These are phyloP conservation scores for Mycena vulgaris DNA, from an alignment of 768 basidiomycete genomes.

Conservation along the genomic window DNA sequence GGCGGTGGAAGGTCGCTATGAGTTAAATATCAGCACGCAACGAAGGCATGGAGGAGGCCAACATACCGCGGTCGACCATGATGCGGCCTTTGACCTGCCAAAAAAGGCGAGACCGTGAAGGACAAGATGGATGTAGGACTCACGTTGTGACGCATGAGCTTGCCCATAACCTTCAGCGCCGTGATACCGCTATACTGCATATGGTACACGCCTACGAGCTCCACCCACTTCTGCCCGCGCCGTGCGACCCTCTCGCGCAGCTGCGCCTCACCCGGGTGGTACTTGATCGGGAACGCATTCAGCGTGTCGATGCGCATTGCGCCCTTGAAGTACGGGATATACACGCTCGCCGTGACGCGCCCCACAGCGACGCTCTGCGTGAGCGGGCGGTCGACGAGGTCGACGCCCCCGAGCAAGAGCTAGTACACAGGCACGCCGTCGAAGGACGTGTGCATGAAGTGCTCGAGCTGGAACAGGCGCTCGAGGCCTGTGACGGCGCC, in stretches of 20 bases:
- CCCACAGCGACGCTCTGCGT: constrained; percentile 57
- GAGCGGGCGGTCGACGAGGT: constrained; percentile 59
- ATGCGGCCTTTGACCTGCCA: constrained; percentile 69
- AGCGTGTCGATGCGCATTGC: constrained; percentile 65
- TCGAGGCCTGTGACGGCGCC: constrained; percentile 70
- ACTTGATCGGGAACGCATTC: constrained; percentile 68
- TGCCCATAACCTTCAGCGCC: constrained; percentile 53
- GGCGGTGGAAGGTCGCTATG: constrained; percentile 64
- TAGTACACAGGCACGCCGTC: constrained; percentile 59
- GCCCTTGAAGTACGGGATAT: constrained; percentile 62
- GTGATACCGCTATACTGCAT: constrained; percentile 71
- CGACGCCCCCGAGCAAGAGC: constrained; percentile 66
- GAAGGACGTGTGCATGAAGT: constrained; percentile 53
- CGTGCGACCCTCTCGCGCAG: constrained; percentile 57
- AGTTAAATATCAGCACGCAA: neutral
- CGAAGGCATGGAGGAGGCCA: neutral
- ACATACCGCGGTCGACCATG: constrained; percentile 72
- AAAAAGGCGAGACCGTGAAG: neutral
- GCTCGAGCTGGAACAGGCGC: constrained; percentile 63
- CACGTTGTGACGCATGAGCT: constrained; percentile 66
- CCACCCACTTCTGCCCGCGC: constrained; percentile 72
- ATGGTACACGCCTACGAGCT: constrained; percentile 69
- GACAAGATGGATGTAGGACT: constrained; percentile 31
- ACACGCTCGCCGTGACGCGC: constrained; percentile 56
- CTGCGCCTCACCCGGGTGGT: constrained; percentile 61